phyloP scores from a whole-genome alignment of 495 filamentous ascomycete species.

The Trichocladium uniseriatum region DNA sequence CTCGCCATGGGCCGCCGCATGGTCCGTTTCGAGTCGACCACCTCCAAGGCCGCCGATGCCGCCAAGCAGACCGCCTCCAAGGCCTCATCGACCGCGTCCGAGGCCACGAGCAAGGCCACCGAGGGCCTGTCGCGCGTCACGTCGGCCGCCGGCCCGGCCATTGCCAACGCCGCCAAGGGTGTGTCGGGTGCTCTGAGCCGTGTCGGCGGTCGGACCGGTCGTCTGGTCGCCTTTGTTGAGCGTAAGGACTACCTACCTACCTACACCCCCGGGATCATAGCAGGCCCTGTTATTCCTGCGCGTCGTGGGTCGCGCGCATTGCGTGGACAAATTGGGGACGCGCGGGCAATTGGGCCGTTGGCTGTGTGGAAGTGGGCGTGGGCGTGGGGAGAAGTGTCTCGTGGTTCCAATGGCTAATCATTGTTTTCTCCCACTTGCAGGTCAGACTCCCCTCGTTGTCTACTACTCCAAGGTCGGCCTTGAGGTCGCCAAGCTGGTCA shows the following conservation, averaged over 20 bases:
- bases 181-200: conserved; percentile 56
- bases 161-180: conserved; percentile 59
- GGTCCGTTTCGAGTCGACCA: conserved; percentile 42
- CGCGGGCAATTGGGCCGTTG: neutral
- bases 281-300: no score
- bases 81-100: conserved; percentile 54
- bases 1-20: conserved; percentile 34
- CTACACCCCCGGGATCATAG: no score
- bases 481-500: conserved; percentile 80
- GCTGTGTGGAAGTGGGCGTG: no score
- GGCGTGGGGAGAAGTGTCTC: neutral
- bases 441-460: conserved; percentile 71
- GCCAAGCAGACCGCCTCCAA: conserved; percentile 50
- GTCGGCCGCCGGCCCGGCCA: conserved; percentile 66
- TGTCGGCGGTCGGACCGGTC: conserved; percentile 78
- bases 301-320: no score
- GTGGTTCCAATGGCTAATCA: conserved; percentile 9
- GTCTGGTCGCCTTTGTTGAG: conserved; percentile 70
- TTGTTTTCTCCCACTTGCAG: conserved; percentile 35
- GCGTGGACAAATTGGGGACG: no score
- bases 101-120: conserved; percentile 64
- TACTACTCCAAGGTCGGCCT: conserved; percentile 87
- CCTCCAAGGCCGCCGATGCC: conserved; percentile 50
- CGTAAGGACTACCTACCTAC: conserved; percentile 41
- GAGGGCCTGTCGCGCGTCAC: conserved; percentile 79